Percentiles rank a stretch among this genome's conserved stretches.
Evolutionary conservation across 345 rosid genomes (phyloP).

Genomic region (Gossypium thurberi): DNA sequence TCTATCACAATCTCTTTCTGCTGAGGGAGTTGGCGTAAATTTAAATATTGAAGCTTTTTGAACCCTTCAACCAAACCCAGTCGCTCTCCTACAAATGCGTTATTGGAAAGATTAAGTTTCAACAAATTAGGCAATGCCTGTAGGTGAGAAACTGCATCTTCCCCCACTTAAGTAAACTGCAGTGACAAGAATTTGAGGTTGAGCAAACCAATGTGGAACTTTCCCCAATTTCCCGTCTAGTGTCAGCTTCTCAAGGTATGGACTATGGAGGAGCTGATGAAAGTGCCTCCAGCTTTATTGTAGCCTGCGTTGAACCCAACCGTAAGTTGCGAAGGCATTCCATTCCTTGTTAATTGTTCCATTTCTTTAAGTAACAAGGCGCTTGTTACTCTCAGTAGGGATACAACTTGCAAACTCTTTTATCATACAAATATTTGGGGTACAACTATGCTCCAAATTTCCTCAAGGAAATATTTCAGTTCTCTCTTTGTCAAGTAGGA

Average conservation of each 20-base stretch:
- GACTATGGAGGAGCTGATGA: not conserved
- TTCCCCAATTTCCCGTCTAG: constrained; percentile 28
- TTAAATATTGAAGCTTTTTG: constrained; percentile 18
- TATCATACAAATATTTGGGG: constrained; percentile 11
- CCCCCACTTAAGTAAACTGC: constrained; percentile 23
- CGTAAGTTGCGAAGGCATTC: not conserved
- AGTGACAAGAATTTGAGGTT: constrained; percentile 9
- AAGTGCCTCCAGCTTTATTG: not conserved
- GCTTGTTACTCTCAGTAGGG: not conserved
- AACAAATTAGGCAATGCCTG: constrained; percentile 27
- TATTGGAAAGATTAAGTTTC: not conserved
- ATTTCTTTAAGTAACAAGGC: constrained; percentile 12
- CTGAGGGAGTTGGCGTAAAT: constrained; percentile 1
- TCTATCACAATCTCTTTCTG: constrained; percentile 17
- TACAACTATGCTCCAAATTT: constrained; percentile 16
- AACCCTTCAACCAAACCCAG: constrained; percentile 23
- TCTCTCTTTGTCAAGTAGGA: not conserved
- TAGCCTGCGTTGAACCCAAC: not conserved
- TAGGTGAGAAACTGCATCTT: constrained; percentile 16
- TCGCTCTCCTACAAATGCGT: constrained; percentile 11
- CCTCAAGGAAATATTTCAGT: not conserved
- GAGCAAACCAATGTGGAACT: constrained; percentile 32
- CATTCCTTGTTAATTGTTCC: constrained; percentile 26
- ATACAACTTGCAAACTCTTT: constrained; percentile 33
- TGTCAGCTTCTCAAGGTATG: constrained; percentile 22